phyloP scores from a whole-genome alignment of 306 rosid genomes.

The Trichosanthes truncata region DNA sequence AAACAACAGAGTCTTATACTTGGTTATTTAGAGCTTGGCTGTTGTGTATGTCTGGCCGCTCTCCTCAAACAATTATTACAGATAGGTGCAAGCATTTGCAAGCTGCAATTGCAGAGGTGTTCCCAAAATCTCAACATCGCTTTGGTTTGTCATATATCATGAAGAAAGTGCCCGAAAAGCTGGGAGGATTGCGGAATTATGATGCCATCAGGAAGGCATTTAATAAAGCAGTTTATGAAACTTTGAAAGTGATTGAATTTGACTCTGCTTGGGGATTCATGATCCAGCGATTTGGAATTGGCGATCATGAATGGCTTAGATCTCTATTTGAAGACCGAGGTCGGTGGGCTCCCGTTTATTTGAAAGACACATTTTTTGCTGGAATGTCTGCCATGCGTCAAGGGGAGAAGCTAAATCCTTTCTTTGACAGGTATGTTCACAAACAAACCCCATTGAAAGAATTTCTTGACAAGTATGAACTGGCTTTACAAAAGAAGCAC shows the following conservation, averaged over 20 bases:
- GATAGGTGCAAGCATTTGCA: constrained; percentile 72
- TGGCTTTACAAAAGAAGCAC: constrained; percentile 76
- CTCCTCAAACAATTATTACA: constrained; percentile 71
- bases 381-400: constrained; percentile 61
- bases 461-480: constrained; percentile 88
- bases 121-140: constrained; percentile 69
- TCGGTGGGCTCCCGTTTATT: constrained; percentile 73
- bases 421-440: constrained; percentile 75
- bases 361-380: constrained; percentile 65
- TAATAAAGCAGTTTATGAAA: constrained; percentile 63
- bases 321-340: constrained; percentile 70
- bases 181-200: constrained; percentile 75
- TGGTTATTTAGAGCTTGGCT: constrained; percentile 90
- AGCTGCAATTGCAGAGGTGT: constrained; percentile 46
- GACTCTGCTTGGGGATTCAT: constrained; percentile 85
- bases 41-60: constrained; percentile 46
- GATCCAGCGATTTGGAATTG: constrained; percentile 64
- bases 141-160: constrained; percentile 78
- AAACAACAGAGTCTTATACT: constrained; percentile 53
- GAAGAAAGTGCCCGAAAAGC: constrained; percentile 78
- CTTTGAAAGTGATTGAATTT: constrained; percentile 78
- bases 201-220: constrained; percentile 73
- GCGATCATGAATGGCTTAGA: constrained; percentile 83
- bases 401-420: constrained; percentile 57
- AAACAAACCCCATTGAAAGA: constrained; percentile 91